A percentile compares a stretch with the other conserved stretches of the same genome.
phyloP scores from a whole-genome alignment of 305 asterid species.

The Solanum hybrid region DNA sequence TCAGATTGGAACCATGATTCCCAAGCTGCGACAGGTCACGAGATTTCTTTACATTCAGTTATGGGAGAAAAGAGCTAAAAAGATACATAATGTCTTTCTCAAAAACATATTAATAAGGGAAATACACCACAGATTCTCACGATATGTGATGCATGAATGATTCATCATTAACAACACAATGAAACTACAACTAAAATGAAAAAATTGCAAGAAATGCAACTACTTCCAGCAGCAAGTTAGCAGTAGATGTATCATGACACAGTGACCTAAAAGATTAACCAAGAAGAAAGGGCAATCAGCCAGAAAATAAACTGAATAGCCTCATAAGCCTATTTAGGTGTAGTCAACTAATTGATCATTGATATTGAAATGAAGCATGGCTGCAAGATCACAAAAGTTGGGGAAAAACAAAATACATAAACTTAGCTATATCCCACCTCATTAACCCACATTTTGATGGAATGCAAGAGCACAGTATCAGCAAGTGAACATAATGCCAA shows the following conservation, averaged over 20 bases:
- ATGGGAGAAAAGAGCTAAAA: background rate
- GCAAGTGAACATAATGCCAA: background rate
- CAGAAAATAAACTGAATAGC: background rate
- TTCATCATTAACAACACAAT: background rate
- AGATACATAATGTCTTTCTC: background rate
- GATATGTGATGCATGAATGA: background rate
- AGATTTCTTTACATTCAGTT: background rate
- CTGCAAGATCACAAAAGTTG: background rate
- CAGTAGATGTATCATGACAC: background rate
- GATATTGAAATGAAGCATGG: background rate
- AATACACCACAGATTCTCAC: background rate
- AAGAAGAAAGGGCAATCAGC: background rate
- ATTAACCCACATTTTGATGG: background rate
- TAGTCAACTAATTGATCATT: background rate
- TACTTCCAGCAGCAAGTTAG: background rate
- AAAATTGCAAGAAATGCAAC: background rate
- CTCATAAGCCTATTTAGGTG: background rate
- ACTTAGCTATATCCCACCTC: background rate
- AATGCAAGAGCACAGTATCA: background rate
- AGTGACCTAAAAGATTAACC: background rate
- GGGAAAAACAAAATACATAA: background rate
- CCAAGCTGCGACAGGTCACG: slow-evolving; percentile 61
- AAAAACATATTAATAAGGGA: background rate
- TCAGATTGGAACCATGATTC: slow-evolving; percentile 78
- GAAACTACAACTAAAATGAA: background rate